These are phyloP conservation scores for Tetrahymena elliotti DNA, from an alignment of 73 alveolate species.

Conservation along the genomic window DNA sequence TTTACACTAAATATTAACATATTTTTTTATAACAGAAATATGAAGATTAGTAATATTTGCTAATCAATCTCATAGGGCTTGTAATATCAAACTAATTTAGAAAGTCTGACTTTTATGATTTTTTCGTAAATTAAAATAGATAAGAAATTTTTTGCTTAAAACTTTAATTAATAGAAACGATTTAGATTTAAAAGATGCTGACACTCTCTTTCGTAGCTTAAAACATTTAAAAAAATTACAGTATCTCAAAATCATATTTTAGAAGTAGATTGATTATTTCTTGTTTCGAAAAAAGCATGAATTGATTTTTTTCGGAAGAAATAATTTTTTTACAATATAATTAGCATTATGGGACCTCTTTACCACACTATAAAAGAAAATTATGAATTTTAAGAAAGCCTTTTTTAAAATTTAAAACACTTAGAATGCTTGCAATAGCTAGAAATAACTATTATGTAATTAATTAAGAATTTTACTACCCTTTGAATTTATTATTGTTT, in stretches of 20 bases:
- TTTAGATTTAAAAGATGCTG: neutral
- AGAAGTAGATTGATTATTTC: neutral
- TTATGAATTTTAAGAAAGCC: neutral
- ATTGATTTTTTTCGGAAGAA: no score
- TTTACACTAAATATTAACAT: neutral
- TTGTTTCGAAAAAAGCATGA: neutral
- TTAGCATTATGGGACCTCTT: neutral
- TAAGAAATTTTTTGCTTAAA: neutral
- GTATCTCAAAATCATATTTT: neutral
- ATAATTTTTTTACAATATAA: neutral
- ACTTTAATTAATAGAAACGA: neutral
- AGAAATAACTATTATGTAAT: neutral
- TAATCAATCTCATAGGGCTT: neutral
- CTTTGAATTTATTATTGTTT: no score
- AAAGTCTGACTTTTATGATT: neutral
- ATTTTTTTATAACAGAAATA: neutral
- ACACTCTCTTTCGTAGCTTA: neutral
- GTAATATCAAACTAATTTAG: neutral
- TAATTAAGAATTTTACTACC: neutral
- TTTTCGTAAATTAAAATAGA: neutral
- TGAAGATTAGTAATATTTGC: neutral
- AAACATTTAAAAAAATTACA: neutral
- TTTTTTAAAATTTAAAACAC: neutral
- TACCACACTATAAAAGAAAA: neutral
- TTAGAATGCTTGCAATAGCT: neutral